Percentiles rank a stretch among this genome's conserved stretches.
phyloP scores from a whole-genome alignment of 2,329 filamentous ascomycete species.

The Diaporthe caulivora region DNA sequence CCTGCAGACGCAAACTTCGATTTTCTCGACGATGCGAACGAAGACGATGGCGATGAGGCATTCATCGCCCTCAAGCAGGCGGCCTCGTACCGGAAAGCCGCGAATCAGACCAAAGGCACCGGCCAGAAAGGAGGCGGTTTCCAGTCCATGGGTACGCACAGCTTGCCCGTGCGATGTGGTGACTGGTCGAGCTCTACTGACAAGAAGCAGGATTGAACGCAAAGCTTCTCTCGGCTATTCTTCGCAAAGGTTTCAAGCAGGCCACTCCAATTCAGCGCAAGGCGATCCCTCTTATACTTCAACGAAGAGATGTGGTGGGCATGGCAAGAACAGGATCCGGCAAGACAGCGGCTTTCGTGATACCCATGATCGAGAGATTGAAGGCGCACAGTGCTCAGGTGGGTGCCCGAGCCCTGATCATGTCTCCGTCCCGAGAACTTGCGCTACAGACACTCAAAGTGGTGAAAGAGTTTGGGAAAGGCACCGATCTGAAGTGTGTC shows the following conservation, averaged over 20 bases:
- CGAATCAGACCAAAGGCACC: constrained; percentile 81
- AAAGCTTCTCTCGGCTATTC: constrained; percentile 89
- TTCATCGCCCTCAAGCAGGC: constrained; percentile 93
- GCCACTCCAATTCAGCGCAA: constrained; percentile 98
- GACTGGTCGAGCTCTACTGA: constrained; percentile 33
- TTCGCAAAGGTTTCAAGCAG: constrained; percentile 93
- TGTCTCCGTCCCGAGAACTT: constrained; percentile 94
- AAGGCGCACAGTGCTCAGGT: constrained; percentile 89
- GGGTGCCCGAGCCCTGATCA: constrained; percentile 85
- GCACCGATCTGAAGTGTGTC: constrained; percentile 91
- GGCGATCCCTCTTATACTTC: constrained; percentile 90
- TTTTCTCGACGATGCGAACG: constrained; percentile 64
- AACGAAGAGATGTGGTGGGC: constrained; percentile 94
- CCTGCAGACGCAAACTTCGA: constrained; percentile 56
- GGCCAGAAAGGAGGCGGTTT: constrained; percentile 95
- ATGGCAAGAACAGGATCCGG: constrained; percentile 99
- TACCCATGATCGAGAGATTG: constrained; percentile 96
- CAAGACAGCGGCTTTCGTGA: constrained; percentile 98
- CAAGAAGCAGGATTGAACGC: constrained; percentile 74
- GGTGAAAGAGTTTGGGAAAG: constrained; percentile 91
- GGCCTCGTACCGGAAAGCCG: constrained; percentile 85
- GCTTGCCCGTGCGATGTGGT: background rate
- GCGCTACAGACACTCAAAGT: constrained; percentile 96
- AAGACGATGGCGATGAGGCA: constrained; percentile 80
- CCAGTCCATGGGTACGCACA: constrained; percentile 84